Evolutionary conservation across 768 basidiomycete species (phyloP), one percentile per base, ranked within the genome.

Genomic region (Trametopsis cervina): DNA sequence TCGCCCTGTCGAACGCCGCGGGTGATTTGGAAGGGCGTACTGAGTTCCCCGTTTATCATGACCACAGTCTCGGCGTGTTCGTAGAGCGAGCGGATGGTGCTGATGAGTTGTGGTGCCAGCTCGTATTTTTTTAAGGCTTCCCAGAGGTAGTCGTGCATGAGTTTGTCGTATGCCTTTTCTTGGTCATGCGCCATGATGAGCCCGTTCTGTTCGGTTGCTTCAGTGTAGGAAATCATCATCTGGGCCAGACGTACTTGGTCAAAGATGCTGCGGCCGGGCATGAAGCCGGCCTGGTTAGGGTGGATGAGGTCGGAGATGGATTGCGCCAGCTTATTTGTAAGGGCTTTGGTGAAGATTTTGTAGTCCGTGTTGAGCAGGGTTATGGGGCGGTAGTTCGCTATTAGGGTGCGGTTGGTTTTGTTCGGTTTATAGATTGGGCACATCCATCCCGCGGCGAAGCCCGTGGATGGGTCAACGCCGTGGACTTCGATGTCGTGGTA

Each of bases 1-100:
- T 58, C 57, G 0, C 57, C 57, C 38, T 58, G 54, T 1, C 57
- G 27, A 6, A 59, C 57, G 7, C 57, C 57, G 21, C 57, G 23
- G 1, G 15, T 33, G 4, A 57, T 29, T 6, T 40, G 1, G 36
- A 42, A 59, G 2, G 27, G 4, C 1, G 1, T n/a, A 20, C 45
- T 46, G 2, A 2, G 2, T 3, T n/a, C 37, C 3, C 54, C 42
- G 40, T 59, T 59, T 1, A 57, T 29, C 4, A 57, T 54, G 0
- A 56, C 54, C n/a, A 21, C 20, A 12, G 47, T 18, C 12, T 29
- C 4, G 9, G 57, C 57, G 13, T 37, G 11, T n/a, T 20, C 2
- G 45, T 59, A 58, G 1, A 59, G 57, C 0, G 22, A 12, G 23
- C 40, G 1, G 3, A 58, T 24, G 2, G 42, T 41, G 13, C 39